These are phyloP conservation scores for Suillus tomentosus DNA, from an alignment of 768 basidiomycete genomes.

Conservation along the genomic window DNA sequence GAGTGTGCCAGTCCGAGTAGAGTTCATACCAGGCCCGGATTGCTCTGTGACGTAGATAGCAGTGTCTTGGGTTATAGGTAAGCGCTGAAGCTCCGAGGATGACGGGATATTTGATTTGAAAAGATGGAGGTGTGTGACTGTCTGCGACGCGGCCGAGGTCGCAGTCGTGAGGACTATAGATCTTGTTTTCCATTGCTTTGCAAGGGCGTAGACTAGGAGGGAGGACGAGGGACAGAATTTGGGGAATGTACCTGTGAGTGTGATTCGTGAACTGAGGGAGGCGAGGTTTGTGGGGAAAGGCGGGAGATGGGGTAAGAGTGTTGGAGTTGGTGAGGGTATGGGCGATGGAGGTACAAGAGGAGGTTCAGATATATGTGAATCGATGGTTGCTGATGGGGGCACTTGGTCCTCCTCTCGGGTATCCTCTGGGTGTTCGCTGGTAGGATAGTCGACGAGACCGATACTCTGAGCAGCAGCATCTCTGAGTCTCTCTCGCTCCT, in stretches of 20 bases:
- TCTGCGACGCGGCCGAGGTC: conserved; percentile 25
- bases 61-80: conserved; percentile 76
- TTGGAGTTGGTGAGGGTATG: conserved; percentile 32
- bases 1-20: neutral
- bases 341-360: conserved; percentile 13
- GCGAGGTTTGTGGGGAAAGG: conserved; percentile 62
- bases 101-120: conserved; percentile 64
- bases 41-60: conserved; percentile 58
- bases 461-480: conserved; percentile 78
- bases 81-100: conserved; percentile 70
- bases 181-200: conserved; percentile 72
- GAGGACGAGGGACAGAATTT: conserved; percentile 72
- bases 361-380: conserved; percentile 23
- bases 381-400: conserved; percentile 17
- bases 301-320: conserved; percentile 37
- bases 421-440: neutral
- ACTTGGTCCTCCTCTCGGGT: conserved; percentile 49
- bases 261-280: conserved; percentile 52
- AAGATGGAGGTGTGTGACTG: conserved; percentile 61
- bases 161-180: conserved; percentile 57
- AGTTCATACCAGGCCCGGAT: neutral
- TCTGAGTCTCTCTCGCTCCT: conserved; percentile 74
- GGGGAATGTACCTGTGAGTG: conserved; percentile 55
- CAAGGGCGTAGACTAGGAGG: conserved; percentile 69
- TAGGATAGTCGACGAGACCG: conserved; percentile 42